Evolutionary conservation across 352 stramenopile species (phyloP), one percentile per base, ranked within the genome.

Genomic region (Phytophthora agathidicida): DNA sequence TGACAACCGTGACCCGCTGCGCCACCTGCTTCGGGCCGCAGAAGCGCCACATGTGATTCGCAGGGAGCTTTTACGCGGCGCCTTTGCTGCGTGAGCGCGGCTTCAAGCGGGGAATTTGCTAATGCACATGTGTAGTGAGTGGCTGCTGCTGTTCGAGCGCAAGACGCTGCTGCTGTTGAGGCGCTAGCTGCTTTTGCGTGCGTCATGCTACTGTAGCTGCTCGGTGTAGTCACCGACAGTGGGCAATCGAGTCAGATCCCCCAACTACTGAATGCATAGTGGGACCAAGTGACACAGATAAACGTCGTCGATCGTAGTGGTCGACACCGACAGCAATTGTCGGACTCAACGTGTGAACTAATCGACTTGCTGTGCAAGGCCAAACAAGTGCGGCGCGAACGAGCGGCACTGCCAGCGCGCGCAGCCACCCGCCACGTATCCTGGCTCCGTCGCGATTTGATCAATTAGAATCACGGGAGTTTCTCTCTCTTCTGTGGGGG

Each of bases 181-280:
- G n/a, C n/a, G n/a, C n/a, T n/a, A n/a, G n/a, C n/a, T n/a, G n/a
- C n/a, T n/a, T n/a, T n/a, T n/a, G n/a, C n/a, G n/a, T n/a, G n/a
- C n/a, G n/a, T n/a, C n/a, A n/a, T n/a, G n/a, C n/a, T n/a, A n/a
- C n/a, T n/a, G 30, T 51, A 59, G 55, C 54, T 52, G 14, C 28
- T 67, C 33, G 59, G 28, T 23, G 44, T 50, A 43, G 45, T 65
- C 46, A 51, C 55, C 28, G 16, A 65, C 33, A 73, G 64, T 68
- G 24, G 61, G 31, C 41, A 3, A 11, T 13, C 43, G 56, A 73
- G 59, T 65, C 52, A 59, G 58, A 58, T 37, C 28, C 16, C n/a
- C 17, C 50, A 60, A 59, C 63, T 68, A 73, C 50, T 55, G 58
- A 65, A 73, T 66, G 27, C 19, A 73, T 17, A 69, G 58, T 73